Evolutionary conservation across 306 rosid genomes (phyloP), one percentile per base, ranked within the genome.

Genomic region (Cajanus cajan): DNA sequence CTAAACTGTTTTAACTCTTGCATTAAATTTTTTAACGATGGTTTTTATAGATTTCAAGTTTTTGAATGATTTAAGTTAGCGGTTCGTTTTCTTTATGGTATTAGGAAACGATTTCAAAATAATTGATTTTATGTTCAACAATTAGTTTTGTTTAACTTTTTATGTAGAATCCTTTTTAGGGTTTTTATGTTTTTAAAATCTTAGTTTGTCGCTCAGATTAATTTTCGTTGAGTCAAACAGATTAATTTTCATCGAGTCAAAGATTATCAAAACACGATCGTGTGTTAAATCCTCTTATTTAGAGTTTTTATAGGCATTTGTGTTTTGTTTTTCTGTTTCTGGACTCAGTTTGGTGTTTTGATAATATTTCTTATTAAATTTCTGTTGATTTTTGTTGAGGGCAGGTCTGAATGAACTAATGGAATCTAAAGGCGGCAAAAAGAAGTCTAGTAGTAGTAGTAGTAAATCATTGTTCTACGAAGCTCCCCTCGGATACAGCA

Each of bases 401-500:
- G 57, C 78, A 83, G 80, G 67, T 28, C 83, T 87, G 94, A 65
- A 92, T 90, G 94, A 82, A 44, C 86, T 88, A 85, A 92, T 92
- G 97, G 97, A 92, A 75, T 82, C 94, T 1, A 88, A 90, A 85
- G 93, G 97, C 82, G 97, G 97, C 36, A 88, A 91, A 45, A 89
- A 91, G 91, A 81, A 85, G 90, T 88, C 90, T 62, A 90, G 94
- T 64, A 89, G 89, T 82, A 80, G 58, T 51, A 61, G 91, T 86
- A 86, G 93, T 86, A 89, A 76, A 73, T 86, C 89, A 54, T 85
- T 85, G 2, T 90, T 86, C 54, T 92, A 90, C 82, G 94, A 92
- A 90, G 97, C 92, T 74, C 97, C 97, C 82, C 97, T 92, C 13
- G 97, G 97, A 4, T 92, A 92, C 83, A 88, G 94, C 93, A 92